Conservation (phyloP, 2,329 filamentous ascomycete species). For the Botrytis hyacinthi region DNA sequence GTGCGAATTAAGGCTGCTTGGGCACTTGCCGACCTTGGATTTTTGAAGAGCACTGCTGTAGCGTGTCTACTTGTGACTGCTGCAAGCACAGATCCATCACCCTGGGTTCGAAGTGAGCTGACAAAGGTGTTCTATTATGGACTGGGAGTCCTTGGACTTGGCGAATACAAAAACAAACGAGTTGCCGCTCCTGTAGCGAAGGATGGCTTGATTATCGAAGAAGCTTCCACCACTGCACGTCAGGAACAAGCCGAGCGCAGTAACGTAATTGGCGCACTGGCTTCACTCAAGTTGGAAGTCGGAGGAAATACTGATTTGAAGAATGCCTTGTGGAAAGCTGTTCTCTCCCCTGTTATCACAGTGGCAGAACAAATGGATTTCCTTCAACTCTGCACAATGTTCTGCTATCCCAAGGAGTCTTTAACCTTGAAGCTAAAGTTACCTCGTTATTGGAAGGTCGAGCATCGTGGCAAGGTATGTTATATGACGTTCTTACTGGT, state of each 20-base stretch:
- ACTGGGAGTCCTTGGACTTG: conserved; percentile 62
- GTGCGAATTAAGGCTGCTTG: conserved; percentile 67
- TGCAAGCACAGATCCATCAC: conserved; percentile 61
- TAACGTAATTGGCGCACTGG: conserved; percentile 48
- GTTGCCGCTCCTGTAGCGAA: conserved; percentile 20
- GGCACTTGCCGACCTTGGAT: conserved; percentile 61
- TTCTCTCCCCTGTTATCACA: conserved; percentile 48
- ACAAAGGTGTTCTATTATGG: conserved; percentile 59
- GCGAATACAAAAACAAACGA: conserved; percentile 47
- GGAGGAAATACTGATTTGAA: conserved; percentile 47
- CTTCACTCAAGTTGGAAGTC: conserved; percentile 49
- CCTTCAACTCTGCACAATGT: conserved; percentile 50
- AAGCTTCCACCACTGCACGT: conserved; percentile 46
- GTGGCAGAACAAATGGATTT: conserved; percentile 50
- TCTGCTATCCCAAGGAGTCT: conserved; percentile 50
- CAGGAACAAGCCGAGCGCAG: conserved; percentile 50
- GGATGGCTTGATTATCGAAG: conserved; percentile 46
- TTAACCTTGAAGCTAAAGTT: conserved; percentile 48
- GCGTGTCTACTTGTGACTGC: conserved; percentile 56
- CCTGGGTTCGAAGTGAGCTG: conserved; percentile 59
- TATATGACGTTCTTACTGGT: not conserved
- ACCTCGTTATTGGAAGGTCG: conserved; percentile 48
- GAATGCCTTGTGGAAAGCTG: conserved; percentile 49
- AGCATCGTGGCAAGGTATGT: conserved; percentile 40
- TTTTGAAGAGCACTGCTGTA: conserved; percentile 54